phyloP scores from a whole-genome alignment of 2,329 filamentous ascomycete species.

The Trichoderma sp. region DNA sequence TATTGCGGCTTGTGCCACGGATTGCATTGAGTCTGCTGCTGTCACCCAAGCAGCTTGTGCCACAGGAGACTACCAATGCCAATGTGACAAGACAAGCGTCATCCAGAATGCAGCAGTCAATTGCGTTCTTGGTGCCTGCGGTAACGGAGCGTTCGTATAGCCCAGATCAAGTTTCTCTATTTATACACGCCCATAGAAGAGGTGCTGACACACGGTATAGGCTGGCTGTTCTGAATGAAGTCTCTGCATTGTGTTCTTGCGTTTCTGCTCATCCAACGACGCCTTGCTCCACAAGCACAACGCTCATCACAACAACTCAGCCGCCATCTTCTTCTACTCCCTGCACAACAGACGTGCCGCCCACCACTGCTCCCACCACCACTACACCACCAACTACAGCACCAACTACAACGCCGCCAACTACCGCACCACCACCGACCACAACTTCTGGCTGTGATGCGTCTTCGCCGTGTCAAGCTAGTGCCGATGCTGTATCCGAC shows the following conservation, averaged over 20 bases:
- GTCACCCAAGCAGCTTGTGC: conserved; percentile 30
- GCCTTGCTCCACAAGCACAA: conserved; percentile 13
- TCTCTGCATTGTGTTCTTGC: conserved; percentile 31
- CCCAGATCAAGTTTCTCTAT: background rate
- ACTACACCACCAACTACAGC: background rate
- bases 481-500: conserved; percentile 25
- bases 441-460: conserved; percentile 1
- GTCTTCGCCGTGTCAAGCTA: conserved; percentile 18
- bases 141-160: conserved; percentile 6
- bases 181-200: background rate
- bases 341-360: background rate
- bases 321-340: background rate
- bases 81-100: conserved; percentile 29
- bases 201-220: background rate
- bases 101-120: conserved; percentile 31
- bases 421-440: background rate
- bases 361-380: conserved; percentile 8
- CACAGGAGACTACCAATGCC: conserved; percentile 32
- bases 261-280: conserved; percentile 31
- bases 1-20: conserved; percentile 31
- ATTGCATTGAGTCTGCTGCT: conserved; percentile 34
- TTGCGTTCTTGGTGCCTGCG: conserved; percentile 32
- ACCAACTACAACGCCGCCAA: background rate
- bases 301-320: background rate
- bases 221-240: conserved; percentile 29